phyloP scores from a whole-genome alignment of 2,329 filamentous ascomycete genomes.

The Mycosphaerelloides madeirae region DNA sequence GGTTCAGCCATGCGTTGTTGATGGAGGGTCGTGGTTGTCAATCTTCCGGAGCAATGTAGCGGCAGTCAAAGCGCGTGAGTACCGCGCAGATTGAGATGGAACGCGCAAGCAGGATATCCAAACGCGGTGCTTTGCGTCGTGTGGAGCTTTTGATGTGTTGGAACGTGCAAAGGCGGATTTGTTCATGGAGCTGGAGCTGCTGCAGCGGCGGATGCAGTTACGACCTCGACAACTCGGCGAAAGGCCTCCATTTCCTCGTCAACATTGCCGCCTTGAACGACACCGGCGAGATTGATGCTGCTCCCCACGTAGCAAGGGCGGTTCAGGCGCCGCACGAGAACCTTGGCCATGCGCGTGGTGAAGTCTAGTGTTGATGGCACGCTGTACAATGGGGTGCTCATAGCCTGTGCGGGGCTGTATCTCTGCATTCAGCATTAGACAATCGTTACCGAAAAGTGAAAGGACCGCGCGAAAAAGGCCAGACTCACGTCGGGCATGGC shows the following conservation, averaged over 20 bases:
- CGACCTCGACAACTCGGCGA: slow-evolving; percentile 65
- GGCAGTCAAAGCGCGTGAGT: no score
- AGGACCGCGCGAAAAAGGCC: background rate
- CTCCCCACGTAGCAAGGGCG: slow-evolving; percentile 86
- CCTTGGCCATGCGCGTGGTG: slow-evolving; percentile 74
- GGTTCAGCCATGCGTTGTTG: no score
- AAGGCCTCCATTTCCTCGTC: slow-evolving; percentile 95
- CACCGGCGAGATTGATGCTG: slow-evolving; percentile 70
- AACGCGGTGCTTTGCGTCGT: no score
- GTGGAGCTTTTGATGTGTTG: no score
- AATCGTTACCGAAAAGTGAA: background rate
- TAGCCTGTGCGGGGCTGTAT: slow-evolving; percentile 51
- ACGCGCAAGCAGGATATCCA: no score
- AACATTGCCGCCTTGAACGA: slow-evolving; percentile 71
- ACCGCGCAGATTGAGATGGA: no score
- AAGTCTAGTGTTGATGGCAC: slow-evolving; percentile 78
- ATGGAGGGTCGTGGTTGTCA: no score
- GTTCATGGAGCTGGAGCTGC: no score
- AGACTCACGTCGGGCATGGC: slow-evolving; percentile 76
- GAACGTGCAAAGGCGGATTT: no score
- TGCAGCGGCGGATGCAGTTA: slow-evolving; percentile 42
- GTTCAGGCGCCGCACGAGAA: slow-evolving; percentile 67
- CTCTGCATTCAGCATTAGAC: slow-evolving; percentile 26
- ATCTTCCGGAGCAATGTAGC: no score
- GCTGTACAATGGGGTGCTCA: slow-evolving; percentile 75